Base-by-base conservation (phyloP, 495 filamentous ascomycete species). In the Talaromyces thailandensis region DNA sequence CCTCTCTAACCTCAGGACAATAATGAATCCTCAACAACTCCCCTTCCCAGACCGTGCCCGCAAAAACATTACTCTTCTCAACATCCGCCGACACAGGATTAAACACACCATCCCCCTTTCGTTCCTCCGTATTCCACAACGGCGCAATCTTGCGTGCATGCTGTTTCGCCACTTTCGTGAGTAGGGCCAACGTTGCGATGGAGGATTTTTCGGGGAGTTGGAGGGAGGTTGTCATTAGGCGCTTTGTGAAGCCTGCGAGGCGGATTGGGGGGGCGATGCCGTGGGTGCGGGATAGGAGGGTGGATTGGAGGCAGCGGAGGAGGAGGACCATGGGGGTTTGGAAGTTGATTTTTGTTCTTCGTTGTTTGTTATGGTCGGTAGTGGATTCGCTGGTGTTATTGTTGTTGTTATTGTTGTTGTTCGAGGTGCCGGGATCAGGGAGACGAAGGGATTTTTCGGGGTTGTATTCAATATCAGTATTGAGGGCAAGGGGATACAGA, bases 201-300 rank as follows among this genome's bases (percentile, higher is more conserved):
- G 84, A 81, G 1, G 89, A 93, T 69, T 94, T 96, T 74, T 96
- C 93, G 0, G 94, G 94, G 26, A 93, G 71, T 63, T 98, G 94
- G 28, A 98, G 80, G 0, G 91, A 84, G 11, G 82, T 75, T 0
- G 89, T 88, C 77, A 93, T 82, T 6, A 98, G 83, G 64, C 95
- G 90, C 76, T 98, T 98, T n/a, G 86, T 82, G 77, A 98, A 98
- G 12, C 90, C 87, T 35, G 89, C 93, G 25, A 97, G 78, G n/a
- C 93, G 84, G 8, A 88, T 71, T 0, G 93, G 92, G 7, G 84
- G 80, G 2, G 91, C 90, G 25, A 87, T 81, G 35, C 76, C 76
- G 37, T 79, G 75, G 9, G 72, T 72, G 37, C 76, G 73, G 25
- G 76, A 75, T 6, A 81, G 57, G 18, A 98, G 83, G 40, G 89